phyloP scores from a whole-genome alignment of 2,329 filamentous ascomycete species.

The Apiospora koreana region DNA sequence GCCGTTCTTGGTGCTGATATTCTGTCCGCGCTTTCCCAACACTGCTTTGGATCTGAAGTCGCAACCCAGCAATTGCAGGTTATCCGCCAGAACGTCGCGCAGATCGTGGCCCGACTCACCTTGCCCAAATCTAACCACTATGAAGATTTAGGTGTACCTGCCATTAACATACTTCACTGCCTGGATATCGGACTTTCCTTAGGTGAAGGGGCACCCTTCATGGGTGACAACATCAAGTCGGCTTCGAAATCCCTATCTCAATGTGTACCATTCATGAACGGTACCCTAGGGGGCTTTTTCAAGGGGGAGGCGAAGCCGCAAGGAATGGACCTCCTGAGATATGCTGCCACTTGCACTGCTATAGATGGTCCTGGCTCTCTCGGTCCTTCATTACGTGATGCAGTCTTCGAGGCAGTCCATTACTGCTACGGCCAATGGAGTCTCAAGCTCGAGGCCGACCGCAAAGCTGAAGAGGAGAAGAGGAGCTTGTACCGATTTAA shows the following conservation, averaged over 20 bases:
- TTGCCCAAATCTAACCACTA: slow-evolving; percentile 71
- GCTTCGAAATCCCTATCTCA: slow-evolving; percentile 40
- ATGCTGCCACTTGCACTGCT: slow-evolving; percentile 44
- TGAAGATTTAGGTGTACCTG: slow-evolving; percentile 79
- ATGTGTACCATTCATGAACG: slow-evolving; percentile 59
- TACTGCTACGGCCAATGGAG: slow-evolving; percentile 81
- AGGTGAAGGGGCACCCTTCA: slow-evolving; percentile 45
- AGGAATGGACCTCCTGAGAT: slow-evolving; percentile 52
- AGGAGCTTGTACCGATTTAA: slow-evolving; percentile 82
- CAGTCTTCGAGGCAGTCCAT: slow-evolving; percentile 68
- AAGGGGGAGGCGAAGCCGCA: slow-evolving; percentile 27
- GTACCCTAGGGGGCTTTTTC: slow-evolving; percentile 33
- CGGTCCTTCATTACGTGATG: slow-evolving; percentile 44
- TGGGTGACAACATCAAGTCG: slow-evolving; percentile 18
- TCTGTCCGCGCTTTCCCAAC: slow-evolving; percentile 37
- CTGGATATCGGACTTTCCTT: slow-evolving; percentile 75
- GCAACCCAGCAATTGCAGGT: slow-evolving; percentile 49
- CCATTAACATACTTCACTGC: slow-evolving; percentile 77
- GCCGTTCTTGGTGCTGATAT: slow-evolving; percentile 55
- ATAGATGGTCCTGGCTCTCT: slow-evolving; percentile 50
- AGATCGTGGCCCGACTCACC: slow-evolving; percentile 70
- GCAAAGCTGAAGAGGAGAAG: slow-evolving; percentile 71
- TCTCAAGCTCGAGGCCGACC: slow-evolving; percentile 72
- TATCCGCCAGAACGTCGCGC: slow-evolving; percentile 58
- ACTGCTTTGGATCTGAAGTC: slow-evolving; percentile 31